Evolutionary conservation across 352 stramenopile genomes (phyloP).

Genomic region (Phytophthora cactorum): DNA sequence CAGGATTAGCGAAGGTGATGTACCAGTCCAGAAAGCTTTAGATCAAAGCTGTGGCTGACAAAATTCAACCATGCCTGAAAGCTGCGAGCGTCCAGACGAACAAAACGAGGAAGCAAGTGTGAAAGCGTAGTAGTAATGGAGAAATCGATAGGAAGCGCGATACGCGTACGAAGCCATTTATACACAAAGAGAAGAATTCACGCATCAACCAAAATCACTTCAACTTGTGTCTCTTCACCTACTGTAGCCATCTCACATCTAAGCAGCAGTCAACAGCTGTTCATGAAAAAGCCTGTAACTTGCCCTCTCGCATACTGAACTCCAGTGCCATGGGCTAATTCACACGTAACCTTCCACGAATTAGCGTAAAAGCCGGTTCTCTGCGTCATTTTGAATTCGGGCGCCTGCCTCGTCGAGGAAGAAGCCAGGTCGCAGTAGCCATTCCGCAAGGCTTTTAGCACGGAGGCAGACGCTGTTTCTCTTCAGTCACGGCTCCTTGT

Average conservation of each 20-base stretch:
- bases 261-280: not conserved
- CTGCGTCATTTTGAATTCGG: conserved; percentile 6
- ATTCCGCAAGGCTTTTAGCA: not conserved
- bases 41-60: too few relatives aligned
- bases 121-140: too few relatives aligned
- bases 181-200: too few relatives aligned
- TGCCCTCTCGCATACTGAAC: not conserved
- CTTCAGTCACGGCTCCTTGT: conserved; percentile 20
- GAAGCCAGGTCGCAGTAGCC: conserved; percentile 12
- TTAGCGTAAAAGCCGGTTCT: conserved; percentile 14
- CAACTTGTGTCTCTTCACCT: not conserved
- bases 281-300: too few relatives aligned
- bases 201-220: not conserved
- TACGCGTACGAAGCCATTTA: too few relatives aligned
- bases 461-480: conserved; percentile 9
- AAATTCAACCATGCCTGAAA: too few relatives aligned
- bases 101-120: too few relatives aligned
- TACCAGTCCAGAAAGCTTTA: too few relatives aligned
- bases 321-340: not conserved
- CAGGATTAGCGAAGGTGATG: too few relatives aligned
- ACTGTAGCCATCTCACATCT: not conserved
- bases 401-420: conserved; percentile 17
- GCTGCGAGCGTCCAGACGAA: too few relatives aligned
- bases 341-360: conserved; percentile 22
- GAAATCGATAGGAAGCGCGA: too few relatives aligned